A percentile compares a stretch with the other conserved stretches of the same genome.
Evolutionary conservation across 2,329 filamentous ascomycete genomes (phyloP).

Genomic region (Ophiosphaerella narmari): DNA sequence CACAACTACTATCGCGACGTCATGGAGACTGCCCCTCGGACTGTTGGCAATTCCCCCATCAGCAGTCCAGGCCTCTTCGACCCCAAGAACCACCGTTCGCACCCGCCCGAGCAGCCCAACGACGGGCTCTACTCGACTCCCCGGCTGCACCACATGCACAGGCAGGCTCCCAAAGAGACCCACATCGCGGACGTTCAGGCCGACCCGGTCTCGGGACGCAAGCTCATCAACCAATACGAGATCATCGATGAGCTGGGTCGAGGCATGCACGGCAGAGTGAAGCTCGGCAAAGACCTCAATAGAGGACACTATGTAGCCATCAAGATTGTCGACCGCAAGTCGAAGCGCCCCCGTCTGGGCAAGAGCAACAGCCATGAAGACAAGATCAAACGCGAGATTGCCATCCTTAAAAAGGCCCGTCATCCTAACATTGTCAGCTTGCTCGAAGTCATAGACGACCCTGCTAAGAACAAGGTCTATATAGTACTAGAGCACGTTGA

Average conservation of each 20-base stretch:
- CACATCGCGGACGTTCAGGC: constrained; percentile 91
- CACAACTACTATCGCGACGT: constrained; percentile 37
- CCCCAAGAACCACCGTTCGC: constrained; percentile 38
- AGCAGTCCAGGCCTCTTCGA: constrained; percentile 55
- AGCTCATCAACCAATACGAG: constrained; percentile 97
- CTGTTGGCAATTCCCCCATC: constrained; percentile 53
- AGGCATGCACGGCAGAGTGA: constrained; percentile 97
- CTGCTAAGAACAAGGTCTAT: constrained; percentile 95
- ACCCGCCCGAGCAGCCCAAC: constrained; percentile 32
- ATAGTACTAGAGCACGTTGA: constrained; percentile 96
- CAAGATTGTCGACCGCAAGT: constrained; percentile 97
- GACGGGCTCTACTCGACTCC: constrained; percentile 55
- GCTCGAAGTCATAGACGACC: constrained; percentile 96
- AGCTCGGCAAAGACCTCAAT: constrained; percentile 81
- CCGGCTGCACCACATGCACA: constrained; percentile 55
- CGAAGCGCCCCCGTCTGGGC: constrained; percentile 89
- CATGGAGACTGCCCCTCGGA: constrained; percentile 47
- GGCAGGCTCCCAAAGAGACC: constrained; percentile 64
- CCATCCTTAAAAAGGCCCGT: constrained; percentile 96
- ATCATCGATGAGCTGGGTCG: constrained; percentile 95
- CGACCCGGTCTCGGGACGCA: constrained; percentile 85
- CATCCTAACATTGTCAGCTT: constrained; percentile 97
- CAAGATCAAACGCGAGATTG: constrained; percentile 93
- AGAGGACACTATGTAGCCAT: constrained; percentile 85
- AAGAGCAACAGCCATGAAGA: constrained; percentile 71